These are phyloP conservation scores for Mrakia blollopis DNA, from an alignment of 768 basidiomycete genomes.

Conservation along the genomic window DNA sequence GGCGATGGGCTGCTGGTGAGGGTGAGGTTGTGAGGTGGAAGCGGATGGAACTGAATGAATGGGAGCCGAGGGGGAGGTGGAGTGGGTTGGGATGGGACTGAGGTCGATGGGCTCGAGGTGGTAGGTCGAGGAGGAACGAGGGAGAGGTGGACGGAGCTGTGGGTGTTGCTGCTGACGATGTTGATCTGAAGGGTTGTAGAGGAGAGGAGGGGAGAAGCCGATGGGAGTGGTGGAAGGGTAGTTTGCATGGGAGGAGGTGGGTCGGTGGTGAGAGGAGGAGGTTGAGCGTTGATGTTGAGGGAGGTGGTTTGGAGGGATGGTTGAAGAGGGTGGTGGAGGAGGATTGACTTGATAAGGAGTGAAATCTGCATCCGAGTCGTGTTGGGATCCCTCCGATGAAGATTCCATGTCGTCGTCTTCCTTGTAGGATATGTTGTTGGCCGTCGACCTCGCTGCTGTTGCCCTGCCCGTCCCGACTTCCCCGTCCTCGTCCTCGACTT, in stretches of 20 bases:
- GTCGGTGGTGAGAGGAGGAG: background rate
- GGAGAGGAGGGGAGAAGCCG: background rate
- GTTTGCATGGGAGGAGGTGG: background rate
- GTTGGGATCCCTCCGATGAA: background rate
- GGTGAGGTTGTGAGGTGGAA: background rate
- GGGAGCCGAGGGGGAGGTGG: background rate
- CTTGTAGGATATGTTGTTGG: background rate
- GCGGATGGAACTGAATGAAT: background rate
- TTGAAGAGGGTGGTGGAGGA: background rate
- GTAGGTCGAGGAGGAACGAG: background rate
- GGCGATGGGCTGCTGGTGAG: background rate
- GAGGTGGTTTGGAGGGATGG: background rate
- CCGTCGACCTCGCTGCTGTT: background rate
- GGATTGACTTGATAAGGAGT: background rate
- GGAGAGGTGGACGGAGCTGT: background rate
- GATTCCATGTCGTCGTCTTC: constrained; percentile 4
- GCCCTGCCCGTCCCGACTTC: background rate
- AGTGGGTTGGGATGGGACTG: background rate
- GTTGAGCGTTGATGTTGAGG: background rate
- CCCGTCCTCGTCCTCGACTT: background rate
- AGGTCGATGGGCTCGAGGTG: background rate
- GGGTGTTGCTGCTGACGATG: no score
- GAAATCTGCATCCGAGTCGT: background rate
- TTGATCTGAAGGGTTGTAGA: background rate
- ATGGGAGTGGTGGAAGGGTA: no score